Base-by-base conservation (phyloP, 169 alveolate genomes). In the Blepharisma undulans region DNA sequence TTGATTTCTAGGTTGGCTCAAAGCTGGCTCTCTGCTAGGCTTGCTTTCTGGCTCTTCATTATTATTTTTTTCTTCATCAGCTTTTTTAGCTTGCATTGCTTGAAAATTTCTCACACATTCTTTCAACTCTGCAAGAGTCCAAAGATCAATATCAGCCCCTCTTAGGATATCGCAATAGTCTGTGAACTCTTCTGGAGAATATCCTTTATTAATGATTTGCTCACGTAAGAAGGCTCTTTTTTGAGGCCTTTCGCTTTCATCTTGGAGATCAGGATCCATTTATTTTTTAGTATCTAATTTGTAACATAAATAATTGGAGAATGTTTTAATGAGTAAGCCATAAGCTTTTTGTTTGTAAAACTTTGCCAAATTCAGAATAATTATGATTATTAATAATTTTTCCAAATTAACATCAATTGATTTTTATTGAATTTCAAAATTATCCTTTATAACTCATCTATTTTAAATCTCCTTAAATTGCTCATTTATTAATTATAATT, bases 201-300 rank as follows among this genome's bases (percentile, higher is more conserved):
- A 84, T 84, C 89, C 89, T 84, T 84, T 84, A 59, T 84, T 76
- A 10, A 84, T 84, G n/a, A 84, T 84, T 84, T 84, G 61, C 36
- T 33, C 77, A 22, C 77, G 74, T 32, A 84, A 84, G 61, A 27
- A 79, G 34, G 29, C 34, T 32, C 34, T 21, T 79, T 79, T 79
- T 29, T 27, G 66, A 48, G 66, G 66, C 66, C 66, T 48, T 48
- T 29, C 33, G 29, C 33, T 74, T 25, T 74, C 80, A 25, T 25
- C 33, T 74, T 29, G 36, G 1, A 74, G 19, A 25, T 29, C 33
- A 74, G 80, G 33, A 74, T 74, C 80, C 33, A 25, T 74, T 74
- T 74, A 29, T 74, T 29, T 25, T 48, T 48, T 48, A 18, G 12
- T 48, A 48, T 36, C 66, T 48, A 48, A 48, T 48, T 25, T 74